These are phyloP conservation scores for Termitomyces titanicus DNA, from an alignment of 768 basidiomycete genomes.

Conservation along the genomic window DNA sequence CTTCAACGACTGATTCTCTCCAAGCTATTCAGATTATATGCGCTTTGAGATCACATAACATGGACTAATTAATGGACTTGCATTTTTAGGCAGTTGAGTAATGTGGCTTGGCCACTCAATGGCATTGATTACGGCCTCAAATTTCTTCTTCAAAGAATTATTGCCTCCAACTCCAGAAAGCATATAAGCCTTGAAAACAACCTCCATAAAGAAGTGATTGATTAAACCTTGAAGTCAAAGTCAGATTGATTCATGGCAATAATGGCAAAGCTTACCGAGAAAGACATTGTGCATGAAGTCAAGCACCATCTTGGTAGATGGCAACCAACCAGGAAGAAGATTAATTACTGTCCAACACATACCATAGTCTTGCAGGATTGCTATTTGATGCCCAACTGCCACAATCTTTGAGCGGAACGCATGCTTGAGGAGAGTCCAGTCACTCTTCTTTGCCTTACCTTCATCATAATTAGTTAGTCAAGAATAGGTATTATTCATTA, in stretches of 20 bases:
- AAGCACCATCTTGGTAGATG: slow-evolving; percentile 18
- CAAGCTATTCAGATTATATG: slow-evolving; percentile 16
- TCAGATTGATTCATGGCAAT: no score
- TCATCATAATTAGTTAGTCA: background rate
- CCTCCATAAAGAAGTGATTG: slow-evolving; percentile 17
- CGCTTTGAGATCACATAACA: no score
- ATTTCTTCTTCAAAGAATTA: slow-evolving; percentile 16
- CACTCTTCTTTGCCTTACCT: slow-evolving; percentile 5
- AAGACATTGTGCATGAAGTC: slow-evolving; percentile 31
- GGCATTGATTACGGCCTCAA: slow-evolving; percentile 22
- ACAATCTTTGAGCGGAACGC: slow-evolving; percentile 11
- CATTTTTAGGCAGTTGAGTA: slow-evolving; percentile 28
- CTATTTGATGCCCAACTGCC: background rate
- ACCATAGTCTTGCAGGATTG: slow-evolving; percentile 19
- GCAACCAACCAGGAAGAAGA: slow-evolving; percentile 23
- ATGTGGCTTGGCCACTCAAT: slow-evolving; percentile 28
- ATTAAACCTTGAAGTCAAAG: slow-evolving; percentile 3
- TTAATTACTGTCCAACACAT: slow-evolving; percentile 21
- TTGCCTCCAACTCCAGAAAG: slow-evolving; percentile 20
- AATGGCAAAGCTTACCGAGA: slow-evolving; percentile 11
- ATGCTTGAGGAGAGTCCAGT: slow-evolving; percentile 13
- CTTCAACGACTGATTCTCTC: slow-evolving; percentile 27
- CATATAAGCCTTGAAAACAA: slow-evolving; percentile 22
- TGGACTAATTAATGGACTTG: slow-evolving; percentile 8
- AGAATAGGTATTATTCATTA: background rate